Conservation (phyloP, 768 basidiomycete genomes). For the Boletus subparvulus region DNA sequence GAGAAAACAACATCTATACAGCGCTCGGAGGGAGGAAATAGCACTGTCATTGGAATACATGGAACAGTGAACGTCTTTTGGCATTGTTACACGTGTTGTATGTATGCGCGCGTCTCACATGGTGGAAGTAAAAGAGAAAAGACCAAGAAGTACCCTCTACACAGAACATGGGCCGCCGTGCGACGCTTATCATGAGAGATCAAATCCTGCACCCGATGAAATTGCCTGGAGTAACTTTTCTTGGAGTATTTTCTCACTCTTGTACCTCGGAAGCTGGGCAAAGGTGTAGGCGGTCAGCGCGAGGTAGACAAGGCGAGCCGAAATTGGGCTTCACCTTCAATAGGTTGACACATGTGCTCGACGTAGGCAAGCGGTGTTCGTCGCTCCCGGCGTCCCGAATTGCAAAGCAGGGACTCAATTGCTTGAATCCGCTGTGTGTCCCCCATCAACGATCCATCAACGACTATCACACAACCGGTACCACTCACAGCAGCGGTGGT, state of each 20-base stretch:
- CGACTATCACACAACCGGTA: not conserved
- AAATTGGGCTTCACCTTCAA: slow-evolving; percentile 59
- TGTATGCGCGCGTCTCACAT: not conserved
- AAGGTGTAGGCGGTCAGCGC: not conserved
- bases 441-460: not conserved
- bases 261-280: slow-evolving; percentile 66
- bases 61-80: not conserved
- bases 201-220: slow-evolving; percentile 86
- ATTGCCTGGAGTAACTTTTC: slow-evolving; percentile 86
- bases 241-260: slow-evolving; percentile 59
- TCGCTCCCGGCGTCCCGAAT: slow-evolving; percentile 83
- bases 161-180: not conserved
- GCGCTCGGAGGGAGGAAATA: slow-evolving; percentile 30
- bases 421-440: slow-evolving; percentile 68
- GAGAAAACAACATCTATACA: slow-evolving; percentile 28
- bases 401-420: slow-evolving; percentile 83
- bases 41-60: slow-evolving; percentile 4
- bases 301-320: not conserved
- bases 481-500: slow-evolving; percentile 76
- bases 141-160: not conserved
- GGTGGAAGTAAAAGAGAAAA: not conserved
- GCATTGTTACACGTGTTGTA: slow-evolving; percentile 7
- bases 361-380: slow-evolving; percentile 65
- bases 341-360: slow-evolving; percentile 90
- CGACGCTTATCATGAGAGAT: slow-evolving; percentile 61